Evolutionary conservation across 345 rosid species (phyloP).

Genomic region (Mallotus nudiflorus): DNA sequence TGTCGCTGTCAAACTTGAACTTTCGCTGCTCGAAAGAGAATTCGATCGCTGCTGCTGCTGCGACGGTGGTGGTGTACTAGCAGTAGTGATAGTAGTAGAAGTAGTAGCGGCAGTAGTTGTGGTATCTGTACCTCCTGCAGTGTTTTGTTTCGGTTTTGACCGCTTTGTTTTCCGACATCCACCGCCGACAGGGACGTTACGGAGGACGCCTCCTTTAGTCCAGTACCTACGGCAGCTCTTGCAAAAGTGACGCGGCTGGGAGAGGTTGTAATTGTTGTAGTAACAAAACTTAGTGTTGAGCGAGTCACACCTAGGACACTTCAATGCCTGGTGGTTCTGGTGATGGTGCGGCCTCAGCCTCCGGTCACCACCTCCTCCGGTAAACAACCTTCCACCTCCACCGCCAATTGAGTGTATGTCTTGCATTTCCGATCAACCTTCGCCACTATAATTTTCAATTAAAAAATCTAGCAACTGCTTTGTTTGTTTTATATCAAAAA

Average conservation of each 20-base stretch:
- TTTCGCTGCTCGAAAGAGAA: slow-evolving; percentile 76
- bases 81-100: background rate
- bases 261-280: slow-evolving; percentile 97
- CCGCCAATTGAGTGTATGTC: slow-evolving; percentile 54
- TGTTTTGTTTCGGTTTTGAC: slow-evolving; percentile 45
- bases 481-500: too few relatives aligned
- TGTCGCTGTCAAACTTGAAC: slow-evolving; percentile 75
- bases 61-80: slow-evolving; percentile 1
- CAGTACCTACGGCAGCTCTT: slow-evolving; percentile 96
- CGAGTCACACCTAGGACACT: slow-evolving; percentile 95
- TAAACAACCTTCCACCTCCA: slow-evolving; percentile 33
- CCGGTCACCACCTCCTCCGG: slow-evolving; percentile 67
- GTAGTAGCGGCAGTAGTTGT: slow-evolving; percentile 7
- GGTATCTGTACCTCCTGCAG: slow-evolving; percentile 4
- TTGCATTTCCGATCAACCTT: slow-evolving; percentile 44
- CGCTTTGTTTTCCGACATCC: slow-evolving; percentile 80
- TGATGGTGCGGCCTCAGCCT: slow-evolving; percentile 69
- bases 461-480: background rate
- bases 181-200: slow-evolving; percentile 95
- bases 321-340: slow-evolving; percentile 68
- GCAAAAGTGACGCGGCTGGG: slow-evolving; percentile 99
- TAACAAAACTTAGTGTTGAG: slow-evolving; percentile 93
- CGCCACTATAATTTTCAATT: background rate
- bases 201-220: slow-evolving; percentile 98
- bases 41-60: slow-evolving; percentile 30